Base-by-base conservation (phyloP, 2,329 filamentous ascomycete species). In the Penicillium hesseltinei region DNA sequence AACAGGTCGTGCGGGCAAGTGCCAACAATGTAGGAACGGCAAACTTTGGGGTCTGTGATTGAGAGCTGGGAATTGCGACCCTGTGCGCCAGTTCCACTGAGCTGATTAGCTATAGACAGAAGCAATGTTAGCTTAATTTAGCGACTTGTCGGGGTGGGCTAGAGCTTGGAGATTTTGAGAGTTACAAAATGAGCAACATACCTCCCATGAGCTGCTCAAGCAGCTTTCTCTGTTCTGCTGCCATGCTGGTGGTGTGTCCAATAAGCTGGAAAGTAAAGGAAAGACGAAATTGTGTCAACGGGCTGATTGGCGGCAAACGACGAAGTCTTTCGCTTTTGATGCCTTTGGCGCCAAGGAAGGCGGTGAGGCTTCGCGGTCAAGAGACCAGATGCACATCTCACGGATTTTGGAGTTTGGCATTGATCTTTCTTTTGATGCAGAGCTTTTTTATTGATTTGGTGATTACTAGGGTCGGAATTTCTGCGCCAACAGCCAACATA, bases 1-100 rank as follows among this genome's bases (percentile, higher is more conserved):
- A 99, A 99, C 71, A 99, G 91, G 73, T 99, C 94, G 81, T 97
- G 93, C 0, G 94, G 94, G 75, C 94, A 99, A 58, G 91, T 95
- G 68, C 94, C 94, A 61, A 86, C 92, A 49, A 99, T 84, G 75
- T 93, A 97, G 19, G 92, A 97, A 54, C 91, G 90, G 81, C 94
- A 99, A 68, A 96, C 90, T 78, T 96, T 97, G 53, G 90, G 84
- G 75, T 97, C 94, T 58, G 87, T 94, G 68, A 99, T 89, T 62
- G 89, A 88, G 67, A 97, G 84, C 75, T 96, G 90, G 39, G 90
- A 84, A 66, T 87, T 86, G 78, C 88, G 90, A 48, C 88, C 88
- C 57, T 84, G 82, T 58, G 88, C 83, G 56, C 88, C 88, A 63
- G 85, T 85, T 73, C 90, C 91, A 86, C 96, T 91, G 67, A 94